Evolutionary conservation across 169 alveolate species (phyloP).

Genomic region (Plasmodium yoelii): DNA sequence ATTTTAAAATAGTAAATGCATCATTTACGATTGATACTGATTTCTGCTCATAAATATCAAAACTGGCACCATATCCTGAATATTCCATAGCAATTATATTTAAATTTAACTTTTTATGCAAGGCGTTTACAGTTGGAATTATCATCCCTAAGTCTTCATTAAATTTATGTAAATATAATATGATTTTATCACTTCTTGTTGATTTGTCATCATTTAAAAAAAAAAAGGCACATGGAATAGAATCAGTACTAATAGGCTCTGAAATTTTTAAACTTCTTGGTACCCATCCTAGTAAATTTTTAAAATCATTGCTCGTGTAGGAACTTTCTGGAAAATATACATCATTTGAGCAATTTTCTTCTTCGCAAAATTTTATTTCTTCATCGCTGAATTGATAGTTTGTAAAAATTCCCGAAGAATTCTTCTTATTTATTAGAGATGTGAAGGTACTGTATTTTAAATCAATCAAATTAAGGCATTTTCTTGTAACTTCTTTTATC

Average conservation of each 20-base stretch:
- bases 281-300: constrained; percentile 75
- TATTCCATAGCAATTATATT: constrained; percentile 74
- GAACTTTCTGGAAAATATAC: constrained; percentile 53
- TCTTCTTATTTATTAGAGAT: constrained; percentile 20
- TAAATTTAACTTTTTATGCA: constrained; percentile 55
- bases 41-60: constrained; percentile 58
- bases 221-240: constrained; percentile 72
- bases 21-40: constrained; percentile 62
- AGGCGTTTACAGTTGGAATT: constrained; percentile 59
- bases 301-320: constrained; percentile 61
- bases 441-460: constrained; percentile 26
- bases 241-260: constrained; percentile 47
- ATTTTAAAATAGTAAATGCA: constrained; percentile 65
- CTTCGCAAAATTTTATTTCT: constrained; percentile 62
- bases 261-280: constrained; percentile 52
- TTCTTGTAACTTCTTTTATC: constrained; percentile 43
- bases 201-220: constrained; percentile 21
- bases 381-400: constrained; percentile 71
- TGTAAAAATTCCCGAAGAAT: constrained; percentile 16
- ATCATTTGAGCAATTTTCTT: constrained; percentile 32
- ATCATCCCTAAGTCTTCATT: constrained; percentile 68
- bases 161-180: constrained; percentile 65
- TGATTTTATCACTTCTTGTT: constrained; percentile 24
- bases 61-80: constrained; percentile 72
- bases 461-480: constrained; percentile 50